A percentile compares a stretch with the other conserved stretches of the same genome.
These are phyloP conservation scores for Yamadazyma kanchanaburiensis DNA, from an alignment of 1,139 yeast genomes.

Conservation along the genomic window DNA sequence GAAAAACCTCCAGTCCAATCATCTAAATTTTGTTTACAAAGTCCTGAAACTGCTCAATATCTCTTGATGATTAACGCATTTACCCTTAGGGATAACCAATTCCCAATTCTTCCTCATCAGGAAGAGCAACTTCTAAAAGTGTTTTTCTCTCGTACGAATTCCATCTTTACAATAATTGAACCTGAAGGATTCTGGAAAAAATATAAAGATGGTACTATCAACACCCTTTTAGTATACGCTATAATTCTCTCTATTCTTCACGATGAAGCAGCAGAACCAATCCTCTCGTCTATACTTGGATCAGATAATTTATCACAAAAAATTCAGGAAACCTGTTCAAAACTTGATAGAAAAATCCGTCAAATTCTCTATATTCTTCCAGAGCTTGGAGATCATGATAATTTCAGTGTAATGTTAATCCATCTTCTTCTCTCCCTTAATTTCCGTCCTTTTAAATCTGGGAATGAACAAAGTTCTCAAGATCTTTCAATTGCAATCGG, in stretches of 20 bases:
- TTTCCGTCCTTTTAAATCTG: conserved; percentile 27
- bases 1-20: no score
- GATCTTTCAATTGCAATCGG: conserved; percentile 32
- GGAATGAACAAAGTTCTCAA: conserved; percentile 35
- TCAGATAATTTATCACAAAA: conserved; percentile 12
- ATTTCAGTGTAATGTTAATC: conserved; percentile 25
- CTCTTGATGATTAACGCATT: conserved; percentile 29
- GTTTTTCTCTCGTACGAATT: conserved; percentile 30
- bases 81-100: conserved; percentile 24
- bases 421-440: conserved; percentile 28
- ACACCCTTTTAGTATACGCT: conserved; percentile 23
- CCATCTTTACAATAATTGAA: conserved; percentile 31
- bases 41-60: conserved; percentile 2
- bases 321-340: conserved; percentile 16
- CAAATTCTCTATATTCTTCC: conserved; percentile 21
- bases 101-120: conserved; percentile 19
- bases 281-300: conserved; percentile 19
- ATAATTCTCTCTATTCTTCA: conserved; percentile 26
- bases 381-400: conserved; percentile 37
- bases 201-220: conserved; percentile 19
- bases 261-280: conserved; percentile 27
- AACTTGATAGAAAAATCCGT: conserved; percentile 26
- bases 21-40: conserved; percentile 12
- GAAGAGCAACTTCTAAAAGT: conserved; percentile 20
- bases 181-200: conserved; percentile 28